Evolutionary conservation across 139 green algal species (phyloP).

Genomic region (Volvox africanus): DNA sequence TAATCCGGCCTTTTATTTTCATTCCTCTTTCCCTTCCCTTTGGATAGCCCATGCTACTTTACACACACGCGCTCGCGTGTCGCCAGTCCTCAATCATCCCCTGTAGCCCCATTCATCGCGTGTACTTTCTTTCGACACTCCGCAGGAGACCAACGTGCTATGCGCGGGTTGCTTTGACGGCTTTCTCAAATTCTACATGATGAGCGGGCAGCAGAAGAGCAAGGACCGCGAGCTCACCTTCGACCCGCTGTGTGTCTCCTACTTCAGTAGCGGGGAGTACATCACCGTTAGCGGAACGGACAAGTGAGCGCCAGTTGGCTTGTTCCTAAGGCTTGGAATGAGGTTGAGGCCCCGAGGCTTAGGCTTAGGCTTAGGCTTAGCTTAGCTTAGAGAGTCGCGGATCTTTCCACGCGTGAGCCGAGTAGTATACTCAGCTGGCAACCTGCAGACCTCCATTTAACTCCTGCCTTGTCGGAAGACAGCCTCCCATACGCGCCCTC

Average conservation of each 20-base stretch:
- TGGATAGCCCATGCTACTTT: too few species aligned
- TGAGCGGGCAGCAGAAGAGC: constrained; percentile 72
- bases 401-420: too few species aligned
- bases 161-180: constrained; percentile 83
- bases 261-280: constrained; percentile 78
- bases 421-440: neutral
- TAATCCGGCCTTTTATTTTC: too few species aligned
- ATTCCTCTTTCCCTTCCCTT: too few species aligned
- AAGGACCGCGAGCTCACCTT: constrained; percentile 74
- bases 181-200: constrained; percentile 79
- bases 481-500: neutral
- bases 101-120: too few species aligned
- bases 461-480: neutral
- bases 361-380: too few species aligned
- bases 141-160: constrained; percentile 66
- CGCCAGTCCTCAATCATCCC: too few species aligned
- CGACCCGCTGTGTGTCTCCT: constrained; percentile 73
- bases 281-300: constrained; percentile 76
- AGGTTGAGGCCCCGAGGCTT: too few species aligned
- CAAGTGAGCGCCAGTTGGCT: constrained; percentile 50
- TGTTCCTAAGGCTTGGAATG: too few species aligned
- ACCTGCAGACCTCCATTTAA: neutral
- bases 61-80: too few species aligned
- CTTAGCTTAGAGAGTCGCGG: too few species aligned
- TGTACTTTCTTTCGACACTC: neutral